Evolutionary conservation across 495 filamentous ascomycete genomes (phyloP).

Genomic region (Penicillium robsamsonii): DNA sequence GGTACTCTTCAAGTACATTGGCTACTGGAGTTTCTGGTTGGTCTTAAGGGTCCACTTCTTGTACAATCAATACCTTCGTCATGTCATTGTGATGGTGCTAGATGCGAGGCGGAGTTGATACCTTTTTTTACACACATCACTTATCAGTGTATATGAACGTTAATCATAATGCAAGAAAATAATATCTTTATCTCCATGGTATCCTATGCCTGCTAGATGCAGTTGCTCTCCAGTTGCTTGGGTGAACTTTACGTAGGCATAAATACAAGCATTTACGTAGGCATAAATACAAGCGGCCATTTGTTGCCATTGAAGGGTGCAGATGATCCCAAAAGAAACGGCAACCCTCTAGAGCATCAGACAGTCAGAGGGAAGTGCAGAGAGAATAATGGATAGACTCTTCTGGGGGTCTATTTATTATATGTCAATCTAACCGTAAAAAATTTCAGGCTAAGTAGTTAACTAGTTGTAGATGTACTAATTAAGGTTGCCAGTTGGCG

Average conservation of each 20-base stretch:
- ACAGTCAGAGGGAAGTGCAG: too few relatives aligned
- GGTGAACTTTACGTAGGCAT: not conserved
- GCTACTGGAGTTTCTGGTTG: conserved; percentile 22
- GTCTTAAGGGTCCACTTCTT: conserved; percentile 18
- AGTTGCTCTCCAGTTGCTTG: not conserved
- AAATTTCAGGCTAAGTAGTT: too few relatives aligned
- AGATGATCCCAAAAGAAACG: not conserved
- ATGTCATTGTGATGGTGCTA: not conserved
- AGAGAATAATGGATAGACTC: too few relatives aligned
- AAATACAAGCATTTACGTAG: not conserved
- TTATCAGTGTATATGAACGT: conserved; percentile 33
- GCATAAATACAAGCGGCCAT: not conserved
- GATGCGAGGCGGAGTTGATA: conserved; percentile 2
- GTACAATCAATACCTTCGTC: conserved; percentile 22
- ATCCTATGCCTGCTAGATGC: not conserved
- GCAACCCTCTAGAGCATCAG: not conserved
- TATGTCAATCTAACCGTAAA: too few relatives aligned
- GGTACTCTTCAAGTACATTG: conserved; percentile 10
- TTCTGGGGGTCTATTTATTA: too few relatives aligned
- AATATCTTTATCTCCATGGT: not conserved
- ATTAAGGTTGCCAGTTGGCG: too few relatives aligned
- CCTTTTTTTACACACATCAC: conserved; percentile 13
- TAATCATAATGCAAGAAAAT: conserved; percentile 38
- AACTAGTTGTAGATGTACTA: too few relatives aligned
- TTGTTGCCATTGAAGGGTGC: not conserved